Base-by-base conservation (phyloP, 169 alveolate species). In the Plasmodium gallinaceum region DNA sequence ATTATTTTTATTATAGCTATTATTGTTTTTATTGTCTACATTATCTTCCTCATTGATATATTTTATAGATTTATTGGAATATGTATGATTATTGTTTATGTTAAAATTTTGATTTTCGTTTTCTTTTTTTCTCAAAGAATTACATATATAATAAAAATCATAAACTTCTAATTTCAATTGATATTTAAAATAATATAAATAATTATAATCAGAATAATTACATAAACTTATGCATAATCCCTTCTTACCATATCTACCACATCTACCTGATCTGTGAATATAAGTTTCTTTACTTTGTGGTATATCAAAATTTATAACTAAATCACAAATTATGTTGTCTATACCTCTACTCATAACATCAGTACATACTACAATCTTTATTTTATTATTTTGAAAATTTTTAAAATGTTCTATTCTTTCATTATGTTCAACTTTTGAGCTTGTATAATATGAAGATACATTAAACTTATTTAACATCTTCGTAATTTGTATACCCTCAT, bases 281-380 rank as follows among this genome's bases (percentile, higher is more conserved):
- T 95, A 96, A 20, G 96, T 94, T 65, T 95, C 97, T 88, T 94
- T 95, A 14, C 93, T 90, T 16, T 73, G 48, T 9, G 97, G 98
- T 62, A 96, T 83, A 91, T 97, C 99, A 88, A 95, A 93, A 74
- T 96, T 97, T 4, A 97, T 94, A 5, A 97, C 98, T 76, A 95
- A 92, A 85, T 95, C 98, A 14, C 96, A 95, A 43, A 87, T 88
- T 5, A 95, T 96, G 18, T 96, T 89, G 70, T 97, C 98, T 7
- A 97, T 91, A 4, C 99, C 99, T 51, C 99, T 90, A 72, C 98
- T 93, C 69, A 97, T 94, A n/a, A 97, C 95, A 85, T 97, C 98
- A 5, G 98, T 93, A 73, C 97, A 96, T 18, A 97, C 94, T 54
- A 97, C 92, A 51, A 97, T 88, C 51, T 92, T 95, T 42, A 93